phyloP scores from a whole-genome alignment of 192 early-diverging fungal species.

The Coemansia brasiliensis region DNA sequence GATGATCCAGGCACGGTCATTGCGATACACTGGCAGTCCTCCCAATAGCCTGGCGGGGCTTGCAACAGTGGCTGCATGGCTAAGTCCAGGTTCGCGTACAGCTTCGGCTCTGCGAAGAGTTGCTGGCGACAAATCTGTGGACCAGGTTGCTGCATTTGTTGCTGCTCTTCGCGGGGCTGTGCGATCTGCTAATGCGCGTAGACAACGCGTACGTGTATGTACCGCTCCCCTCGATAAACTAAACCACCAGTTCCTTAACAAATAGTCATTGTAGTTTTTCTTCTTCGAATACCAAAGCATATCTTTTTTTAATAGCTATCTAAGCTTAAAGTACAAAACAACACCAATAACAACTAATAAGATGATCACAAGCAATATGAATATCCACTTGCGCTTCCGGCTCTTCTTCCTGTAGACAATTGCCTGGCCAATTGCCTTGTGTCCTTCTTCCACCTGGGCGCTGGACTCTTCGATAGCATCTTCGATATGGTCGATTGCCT shows the following conservation, averaged over 20 bases:
- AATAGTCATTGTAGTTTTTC: constrained; percentile 1
- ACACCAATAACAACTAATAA: constrained; percentile 40
- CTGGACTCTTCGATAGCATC: constrained; percentile 14
- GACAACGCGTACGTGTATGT: constrained; percentile 17
- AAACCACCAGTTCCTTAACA: background rate
- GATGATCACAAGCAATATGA: constrained; percentile 29
- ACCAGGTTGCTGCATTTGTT: constrained; percentile 37
- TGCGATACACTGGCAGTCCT: background rate
- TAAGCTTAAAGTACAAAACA: constrained; percentile 21
- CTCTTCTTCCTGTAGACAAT: constrained; percentile 17
- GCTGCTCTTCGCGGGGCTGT: constrained; percentile 20
- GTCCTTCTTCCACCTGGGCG: constrained; percentile 11
- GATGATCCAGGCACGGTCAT: background rate
- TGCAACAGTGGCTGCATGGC: constrained; percentile 31
- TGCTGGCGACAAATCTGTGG: constrained; percentile 36
- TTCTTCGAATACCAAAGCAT: constrained; percentile 7
- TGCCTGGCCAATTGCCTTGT: constrained; percentile 20
- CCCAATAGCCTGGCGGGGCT: constrained; percentile 34
- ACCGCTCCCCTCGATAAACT: constrained; percentile 33
- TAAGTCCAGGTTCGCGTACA: constrained; percentile 37
- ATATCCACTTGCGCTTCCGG: constrained; percentile 26
- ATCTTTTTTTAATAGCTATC: background rate
- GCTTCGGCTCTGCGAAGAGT: constrained; percentile 43
- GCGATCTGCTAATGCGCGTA: constrained; percentile 19
- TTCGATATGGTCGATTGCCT: constrained; percentile 29